Percentiles rank a stretch among this genome's conserved stretches.
phyloP scores from a whole-genome alignment of 2,329 filamentous ascomycete species.

The Dryadomyces sulphureus region DNA sequence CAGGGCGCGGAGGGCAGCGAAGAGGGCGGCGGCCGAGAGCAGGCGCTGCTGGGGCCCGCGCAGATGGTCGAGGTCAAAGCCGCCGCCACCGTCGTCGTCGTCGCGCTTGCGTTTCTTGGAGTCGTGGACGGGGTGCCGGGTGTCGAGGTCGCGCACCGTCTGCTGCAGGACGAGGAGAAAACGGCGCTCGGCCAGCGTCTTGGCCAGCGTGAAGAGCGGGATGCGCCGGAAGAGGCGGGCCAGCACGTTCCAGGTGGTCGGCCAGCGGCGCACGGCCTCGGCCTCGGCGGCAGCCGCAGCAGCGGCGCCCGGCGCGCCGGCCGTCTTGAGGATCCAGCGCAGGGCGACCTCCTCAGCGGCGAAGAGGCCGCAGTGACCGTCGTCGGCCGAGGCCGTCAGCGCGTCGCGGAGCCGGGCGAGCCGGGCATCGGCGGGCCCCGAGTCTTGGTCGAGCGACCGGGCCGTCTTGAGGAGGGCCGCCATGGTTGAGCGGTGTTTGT shows the following conservation, averaged over 20 bases:
- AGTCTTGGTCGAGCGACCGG: slow-evolving; percentile 38
- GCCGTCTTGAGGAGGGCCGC: slow-evolving; percentile 33
- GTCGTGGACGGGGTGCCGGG: slow-evolving; percentile 14
- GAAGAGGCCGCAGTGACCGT: slow-evolving; percentile 25
- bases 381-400: slow-evolving; percentile 24
- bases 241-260: slow-evolving; percentile 47
- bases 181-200: slow-evolving; percentile 53
- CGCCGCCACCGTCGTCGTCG: slow-evolving; percentile 19
- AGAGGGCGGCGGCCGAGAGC: slow-evolving; percentile 30
- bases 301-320: slow-evolving; percentile 30
- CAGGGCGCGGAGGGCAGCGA: slow-evolving; percentile 29
- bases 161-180: slow-evolving; percentile 53
- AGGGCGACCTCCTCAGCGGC: slow-evolving; percentile 43
- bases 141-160: slow-evolving; percentile 43
- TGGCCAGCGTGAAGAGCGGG: slow-evolving; percentile 53
- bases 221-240: slow-evolving; percentile 47
- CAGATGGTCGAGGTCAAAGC: slow-evolving; percentile 26
- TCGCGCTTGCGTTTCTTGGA: slow-evolving; percentile 35
- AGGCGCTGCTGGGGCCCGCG: slow-evolving; percentile 26
- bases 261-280: slow-evolving; percentile 39
- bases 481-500: background rate
- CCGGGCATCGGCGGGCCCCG: slow-evolving; percentile 28
- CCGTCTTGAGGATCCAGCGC: slow-evolving; percentile 48
- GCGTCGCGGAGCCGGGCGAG: slow-evolving; percentile 33
- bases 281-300: slow-evolving; percentile 21